phyloP scores from a whole-genome alignment of 2,329 filamentous ascomycete species.

The Boeremia exigua region DNA sequence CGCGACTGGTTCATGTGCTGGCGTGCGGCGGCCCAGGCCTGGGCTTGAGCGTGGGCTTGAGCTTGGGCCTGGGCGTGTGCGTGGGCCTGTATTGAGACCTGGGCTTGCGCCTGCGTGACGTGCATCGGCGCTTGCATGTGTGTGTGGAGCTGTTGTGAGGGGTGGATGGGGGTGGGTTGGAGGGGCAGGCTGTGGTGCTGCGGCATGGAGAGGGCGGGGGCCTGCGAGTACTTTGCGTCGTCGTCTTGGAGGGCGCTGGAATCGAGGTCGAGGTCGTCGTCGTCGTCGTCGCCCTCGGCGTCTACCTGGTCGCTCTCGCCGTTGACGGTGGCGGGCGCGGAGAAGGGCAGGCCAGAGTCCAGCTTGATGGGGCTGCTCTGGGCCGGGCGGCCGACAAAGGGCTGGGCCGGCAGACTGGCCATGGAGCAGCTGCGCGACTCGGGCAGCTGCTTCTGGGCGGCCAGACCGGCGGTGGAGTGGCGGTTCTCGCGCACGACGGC shows the following conservation, averaged over 20 bases:
- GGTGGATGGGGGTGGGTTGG: conserved; percentile 41
- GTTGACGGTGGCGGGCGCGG: conserved; percentile 43
- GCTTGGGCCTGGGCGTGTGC: conserved; percentile 36
- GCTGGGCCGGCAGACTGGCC: conserved; percentile 35
- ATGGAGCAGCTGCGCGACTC: conserved; percentile 38
- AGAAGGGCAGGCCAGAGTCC: conserved; percentile 33
- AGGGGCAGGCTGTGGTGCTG: conserved; percentile 30
- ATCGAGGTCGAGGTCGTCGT: conserved; percentile 8
- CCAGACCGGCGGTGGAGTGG: conserved; percentile 36
- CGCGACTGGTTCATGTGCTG: conserved; percentile 48
- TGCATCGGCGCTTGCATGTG: conserved; percentile 39
- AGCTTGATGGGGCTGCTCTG: conserved; percentile 29
- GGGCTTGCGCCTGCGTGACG: conserved; percentile 38
- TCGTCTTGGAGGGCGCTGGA: conserved; percentile 1
- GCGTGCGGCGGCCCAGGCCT: conserved; percentile 42
- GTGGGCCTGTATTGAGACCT: conserved; percentile 34
- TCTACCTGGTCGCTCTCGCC: conserved; percentile 48
- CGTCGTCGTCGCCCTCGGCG: conserved; percentile 41
- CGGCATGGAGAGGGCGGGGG: conserved; percentile 16
- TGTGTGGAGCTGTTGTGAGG: conserved; percentile 30
- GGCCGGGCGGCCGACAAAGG: conserved; percentile 24
- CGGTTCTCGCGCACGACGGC: conserved; percentile 43
- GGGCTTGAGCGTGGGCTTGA: conserved; percentile 33
- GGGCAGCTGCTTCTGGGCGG: conserved; percentile 45
- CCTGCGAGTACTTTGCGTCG: conserved; percentile 23